Base-by-base conservation (phyloP, 2,329 filamentous ascomycete species). In the Metarhizium album region DNA sequence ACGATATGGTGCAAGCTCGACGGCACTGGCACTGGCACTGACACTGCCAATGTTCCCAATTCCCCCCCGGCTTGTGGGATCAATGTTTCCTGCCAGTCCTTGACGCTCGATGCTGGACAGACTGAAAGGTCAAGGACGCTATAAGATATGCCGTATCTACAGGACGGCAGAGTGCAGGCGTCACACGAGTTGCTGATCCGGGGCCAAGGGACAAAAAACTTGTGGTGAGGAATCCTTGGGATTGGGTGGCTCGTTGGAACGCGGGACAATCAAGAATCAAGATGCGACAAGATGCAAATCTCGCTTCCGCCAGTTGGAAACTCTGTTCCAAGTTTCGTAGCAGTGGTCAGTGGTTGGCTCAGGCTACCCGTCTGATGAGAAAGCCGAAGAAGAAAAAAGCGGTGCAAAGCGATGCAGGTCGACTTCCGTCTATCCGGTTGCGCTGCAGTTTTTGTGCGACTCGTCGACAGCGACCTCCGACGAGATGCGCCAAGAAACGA, bases 371-470 rank as follows among this genome's bases (percentile, higher is more conserved):
- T 49, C 49, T 38, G 22, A 38, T 48, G 22, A 46, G 42, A 43
- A 31, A 37, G 47, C 37, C 22, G 18, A 29, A 53, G n/a, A 51
- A 47, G 51, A 48, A 53, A 52, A 45, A 53, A 48, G 51, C 51
- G 48, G 52, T 48, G 49, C 49, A 51, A 53, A 53, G 46, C 35
- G 49, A 31, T 50, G 55, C 50, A 52, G 40, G 52, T 54, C 52
- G 54, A 55, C 42, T 51, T 52, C 55, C 57, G 57, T 53, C 45
- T 52, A 52, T 50, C 53, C 54, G 53, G 53, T 58, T 52, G 57
- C 50, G 53, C 54, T 51, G 57, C 57, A 60, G 54, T 33, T 46
- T 9, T 53, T 53, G 58, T 60, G 54, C 48, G 40, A 59, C 58
- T 52, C 47, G 49, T 47, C 35, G 42, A 18, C 58, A 50, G 40